Percentiles rank a stretch among this genome's conserved stretches.
Evolutionary conservation across 2,329 filamentous ascomycete species (phyloP).

Genomic region (Diplocarpon mali): DNA sequence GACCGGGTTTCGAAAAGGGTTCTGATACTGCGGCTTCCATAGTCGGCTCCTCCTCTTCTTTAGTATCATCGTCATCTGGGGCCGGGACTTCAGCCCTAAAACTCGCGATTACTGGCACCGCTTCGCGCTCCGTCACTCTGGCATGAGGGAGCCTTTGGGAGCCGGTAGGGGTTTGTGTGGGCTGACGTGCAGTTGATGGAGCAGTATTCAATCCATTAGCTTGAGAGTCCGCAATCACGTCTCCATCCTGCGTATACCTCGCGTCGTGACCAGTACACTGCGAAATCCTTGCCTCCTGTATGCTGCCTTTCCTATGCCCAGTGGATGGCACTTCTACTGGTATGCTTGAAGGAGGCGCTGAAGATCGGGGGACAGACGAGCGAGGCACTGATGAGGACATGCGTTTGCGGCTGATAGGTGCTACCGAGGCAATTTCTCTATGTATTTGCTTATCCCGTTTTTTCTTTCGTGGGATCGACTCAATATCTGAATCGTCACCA

Average conservation of each 20-base stretch:
- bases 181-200: background rate
- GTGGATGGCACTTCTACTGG: conserved; percentile 15
- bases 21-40: background rate
- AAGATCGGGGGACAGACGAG: conserved; percentile 2
- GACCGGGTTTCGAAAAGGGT: background rate
- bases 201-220: background rate
- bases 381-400: conserved; percentile 3
- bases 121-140: background rate
- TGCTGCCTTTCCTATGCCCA: conserved; percentile 12
- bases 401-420: conserved; percentile 3
- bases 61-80: background rate
- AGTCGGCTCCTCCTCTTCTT: background rate
- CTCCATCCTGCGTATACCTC: conserved; percentile 20
- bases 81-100: background rate
- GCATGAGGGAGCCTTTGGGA: background rate
- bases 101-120: background rate
- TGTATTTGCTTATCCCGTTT: conserved; percentile 10
- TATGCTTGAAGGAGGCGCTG: background rate
- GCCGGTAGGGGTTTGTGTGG: background rate
- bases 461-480: conserved; percentile 6
- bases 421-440: conserved; percentile 12
- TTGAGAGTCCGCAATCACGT: conserved; percentile 24
- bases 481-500: conserved; percentile 17
- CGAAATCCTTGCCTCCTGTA: conserved; percentile 21
- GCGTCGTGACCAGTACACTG: conserved; percentile 21